Base-by-base conservation (phyloP, 2,329 filamentous ascomycete genomes). In the Botrytis fabae region DNA sequence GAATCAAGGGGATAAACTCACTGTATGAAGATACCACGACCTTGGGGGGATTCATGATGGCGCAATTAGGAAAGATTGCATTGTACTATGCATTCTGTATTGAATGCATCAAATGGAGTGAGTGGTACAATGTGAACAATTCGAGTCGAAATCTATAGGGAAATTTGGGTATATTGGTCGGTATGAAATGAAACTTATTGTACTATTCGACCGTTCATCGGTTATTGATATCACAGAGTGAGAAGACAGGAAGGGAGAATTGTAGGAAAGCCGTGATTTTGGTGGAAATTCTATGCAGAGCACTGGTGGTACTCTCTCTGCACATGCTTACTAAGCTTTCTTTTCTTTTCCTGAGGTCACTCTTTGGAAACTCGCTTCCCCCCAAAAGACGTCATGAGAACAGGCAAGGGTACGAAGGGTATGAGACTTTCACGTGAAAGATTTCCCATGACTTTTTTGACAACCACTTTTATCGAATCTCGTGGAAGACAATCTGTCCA, bases 321-420 rank as follows among this genome's bases (percentile, higher is more conserved):
- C 25, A 57, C 16, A 6, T 57, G 51, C 51, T 57, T 57, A 57
- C 18, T 28, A 57, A 62, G 60, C 35, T 18, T 61, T 22, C 35
- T 40, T 40, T n/a, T 61, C 22, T 38, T 32, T 32, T 32, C 28
- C 28, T 28, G 22, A 61, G 35, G 32, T n/a, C 51, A 54, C n/a
- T 28, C 51, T 61, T 35, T 48, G 16, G 22, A 28, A 54, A 7
- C n/a, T 62, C 60, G 60, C 60, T 62, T 62, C 25, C 14, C 25
- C 25, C 42, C 28, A 42, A 40, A 62, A 40, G 60, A 76, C 75
- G 76, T 77, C 76, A 78, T 76, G 72, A 40, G 25, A 42, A 40
- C 35, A 40, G 32, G 32, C 38, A 61, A 12, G 20, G 59, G 59
- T 38, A 25, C 32, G 32, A 7, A 14, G 59, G 32, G 18, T 22